phyloP scores from a whole-genome alignment of 2,329 filamentous ascomycete genomes.

The Fusarium drepaniforme region DNA sequence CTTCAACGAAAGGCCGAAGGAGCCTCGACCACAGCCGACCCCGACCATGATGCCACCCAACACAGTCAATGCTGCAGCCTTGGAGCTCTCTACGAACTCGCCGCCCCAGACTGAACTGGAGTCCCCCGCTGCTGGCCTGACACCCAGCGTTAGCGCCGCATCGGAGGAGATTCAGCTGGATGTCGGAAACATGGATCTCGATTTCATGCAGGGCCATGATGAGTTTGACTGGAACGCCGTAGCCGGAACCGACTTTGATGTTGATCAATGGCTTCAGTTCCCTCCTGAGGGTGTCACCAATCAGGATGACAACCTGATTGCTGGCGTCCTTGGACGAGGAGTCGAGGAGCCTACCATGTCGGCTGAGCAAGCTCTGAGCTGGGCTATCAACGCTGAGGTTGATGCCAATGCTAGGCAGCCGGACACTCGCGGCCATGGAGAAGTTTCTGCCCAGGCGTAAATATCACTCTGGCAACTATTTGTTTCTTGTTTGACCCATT shows the following conservation, averaged over 20 bases:
- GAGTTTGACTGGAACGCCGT: conserved; percentile 68
- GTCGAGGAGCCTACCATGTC: conserved; percentile 44
- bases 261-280: conserved; percentile 71
- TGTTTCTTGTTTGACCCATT: neutral
- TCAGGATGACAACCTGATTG: conserved; percentile 53
- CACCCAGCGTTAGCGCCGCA: conserved; percentile 59
- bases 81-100: conserved; percentile 53
- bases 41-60: conserved; percentile 51
- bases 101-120: conserved; percentile 61
- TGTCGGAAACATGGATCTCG: conserved; percentile 56
- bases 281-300: conserved; percentile 61
- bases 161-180: conserved; percentile 55
- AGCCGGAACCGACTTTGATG: conserved; percentile 66
- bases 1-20: conserved; percentile 50
- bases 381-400: conserved; percentile 45
- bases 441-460: conserved; percentile 37
- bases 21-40: conserved; percentile 22
- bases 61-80: conserved; percentile 52
- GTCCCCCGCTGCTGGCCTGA: conserved; percentile 52
- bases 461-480: neutral
- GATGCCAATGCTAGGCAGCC: conserved; percentile 31
- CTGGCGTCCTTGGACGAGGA: conserved; percentile 46
- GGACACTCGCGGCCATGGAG: conserved; percentile 22
- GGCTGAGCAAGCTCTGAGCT: conserved; percentile 45
- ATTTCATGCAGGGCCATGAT: conserved; percentile 60